Evolutionary conservation across 179 eudicot genomes (phyloP), one percentile per base, ranked within the genome.

Genomic region (Beta macrorhiza): DNA sequence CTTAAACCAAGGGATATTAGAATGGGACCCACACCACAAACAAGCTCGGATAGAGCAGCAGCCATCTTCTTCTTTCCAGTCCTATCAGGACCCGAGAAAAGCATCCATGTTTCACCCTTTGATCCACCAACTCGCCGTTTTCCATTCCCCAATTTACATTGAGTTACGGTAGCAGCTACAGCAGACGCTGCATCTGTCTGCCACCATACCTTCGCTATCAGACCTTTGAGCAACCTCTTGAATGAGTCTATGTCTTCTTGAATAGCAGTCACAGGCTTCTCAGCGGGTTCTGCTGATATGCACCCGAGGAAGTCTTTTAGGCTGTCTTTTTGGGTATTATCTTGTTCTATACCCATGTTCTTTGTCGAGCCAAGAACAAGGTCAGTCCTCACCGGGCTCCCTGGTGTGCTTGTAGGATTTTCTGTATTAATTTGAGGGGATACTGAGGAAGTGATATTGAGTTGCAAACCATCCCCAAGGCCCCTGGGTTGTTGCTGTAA

Each of bases 41-140:
- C 81, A 44, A 88, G 94, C 71, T 93, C 93, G 0, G 97, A 86
- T 5, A 96, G 80, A 72, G 91, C 98, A 42, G 87, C 85, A 9
- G 92, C 98, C 92, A 96, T 91, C 84, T 92, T 96, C 87, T 85
- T 92, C 90, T 96, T 96, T 17, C 92, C 98, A 2, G 89, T 83
- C 75, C 92, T 82, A 62, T 93, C 98, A 0, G 98, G 92, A 68
- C 98, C 98, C 3, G 92, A 86, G 64, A 93, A 92, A 76, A 96
- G 80, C 42, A 96, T 78, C 99, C 99, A 96, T 47, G 84, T 85
- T 76, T 93, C 91, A 16, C 99, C 98, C 79, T 88, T 94, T 1
- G 91, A 82, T 5, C 89, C 95, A 62, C 77, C 85, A 45, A 82
- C 90, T 10, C 92, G 85, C 25, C 76, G 81, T 67, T 82, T 93